Percentiles rank a stretch among this genome's conserved stretches.
phyloP scores from a whole-genome alignment of 768 basidiomycete genomes.

The Tricholoma hemisulphureum region DNA sequence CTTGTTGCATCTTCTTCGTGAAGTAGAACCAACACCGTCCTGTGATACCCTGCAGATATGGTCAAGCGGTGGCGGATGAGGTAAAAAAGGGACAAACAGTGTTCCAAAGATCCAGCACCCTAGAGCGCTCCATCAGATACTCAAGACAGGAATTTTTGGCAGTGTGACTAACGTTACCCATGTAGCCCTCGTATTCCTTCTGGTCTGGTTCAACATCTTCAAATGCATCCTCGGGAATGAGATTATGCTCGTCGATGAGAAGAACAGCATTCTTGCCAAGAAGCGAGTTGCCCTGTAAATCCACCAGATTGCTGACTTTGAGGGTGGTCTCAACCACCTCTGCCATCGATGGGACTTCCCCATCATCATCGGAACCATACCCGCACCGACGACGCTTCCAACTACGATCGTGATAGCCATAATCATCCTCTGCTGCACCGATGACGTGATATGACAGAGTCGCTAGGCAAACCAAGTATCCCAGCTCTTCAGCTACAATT shows the following conservation, averaged over 20 bases:
- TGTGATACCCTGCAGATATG: conserved; percentile 7
- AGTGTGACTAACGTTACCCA: conserved; percentile 35
- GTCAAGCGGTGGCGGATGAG: not conserved
- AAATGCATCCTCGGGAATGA: conserved; percentile 37
- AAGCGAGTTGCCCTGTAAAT: conserved; percentile 28
- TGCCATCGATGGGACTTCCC: conserved; percentile 17
- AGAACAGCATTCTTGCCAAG: conserved; percentile 13
- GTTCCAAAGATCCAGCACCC: conserved; percentile 27
- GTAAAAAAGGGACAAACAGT: conserved; percentile 23
- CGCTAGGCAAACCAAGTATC: conserved; percentile 10
- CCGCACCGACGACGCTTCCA: conserved; percentile 2
- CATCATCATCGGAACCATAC: conserved; percentile 18
- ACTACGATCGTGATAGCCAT: not conserved
- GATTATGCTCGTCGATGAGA: conserved; percentile 19
- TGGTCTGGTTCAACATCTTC: conserved; percentile 33
- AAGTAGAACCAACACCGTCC: conserved; percentile 10
- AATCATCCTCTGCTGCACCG: not conserved
- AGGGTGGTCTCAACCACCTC: conserved; percentile 23
- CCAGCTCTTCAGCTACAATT: conserved; percentile 8
- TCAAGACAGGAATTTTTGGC: not conserved
- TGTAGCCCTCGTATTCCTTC: conserved; percentile 40
- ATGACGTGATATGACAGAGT: conserved; percentile 7
- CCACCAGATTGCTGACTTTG: conserved; percentile 27
- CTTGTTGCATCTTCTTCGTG: conserved; percentile 5
- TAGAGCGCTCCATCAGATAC: conserved; percentile 8